These are phyloP conservation scores for Candida sanyiensis DNA, from an alignment of 805 yeast species.

Conservation along the genomic window DNA sequence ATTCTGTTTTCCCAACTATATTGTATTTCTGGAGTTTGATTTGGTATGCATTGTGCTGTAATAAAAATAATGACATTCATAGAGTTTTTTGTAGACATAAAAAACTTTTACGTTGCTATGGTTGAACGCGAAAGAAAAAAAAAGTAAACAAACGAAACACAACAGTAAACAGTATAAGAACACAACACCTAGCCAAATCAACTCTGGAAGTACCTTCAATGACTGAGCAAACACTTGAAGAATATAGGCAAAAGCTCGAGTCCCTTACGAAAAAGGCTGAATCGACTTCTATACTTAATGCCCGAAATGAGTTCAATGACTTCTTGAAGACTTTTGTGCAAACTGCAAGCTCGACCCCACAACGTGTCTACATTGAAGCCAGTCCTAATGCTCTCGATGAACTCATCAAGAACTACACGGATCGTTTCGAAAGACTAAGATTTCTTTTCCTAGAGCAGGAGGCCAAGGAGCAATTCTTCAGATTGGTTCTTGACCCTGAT, in stretches of 20 bases:
- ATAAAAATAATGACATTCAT: no score
- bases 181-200: not conserved
- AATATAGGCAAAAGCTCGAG: not conserved
- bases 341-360: not conserved
- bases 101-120: no score
- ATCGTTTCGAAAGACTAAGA: conserved; percentile 46
- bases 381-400: conserved; percentile 32
- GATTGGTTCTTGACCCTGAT: conserved; percentile 39
- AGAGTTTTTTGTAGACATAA: no score
- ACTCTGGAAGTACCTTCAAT: not conserved
- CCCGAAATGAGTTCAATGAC: conserved; percentile 7
- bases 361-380: conserved; percentile 1
- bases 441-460: conserved; percentile 68
- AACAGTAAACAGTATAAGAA: not conserved
- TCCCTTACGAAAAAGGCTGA: not conserved
- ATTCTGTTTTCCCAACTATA: not conserved
- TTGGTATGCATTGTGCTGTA: not conserved
- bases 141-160: conserved; percentile 2
- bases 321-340: conserved; percentile 1
- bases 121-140: not conserved
- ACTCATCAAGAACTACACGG: conserved; percentile 31
- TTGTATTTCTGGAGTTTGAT: not conserved
- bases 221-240: not conserved
- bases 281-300: not conserved
- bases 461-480: conserved; percentile 59